Base-by-base conservation (phyloP, 2,329 filamentous ascomycete genomes). In the Microdochium bolleyi region DNA sequence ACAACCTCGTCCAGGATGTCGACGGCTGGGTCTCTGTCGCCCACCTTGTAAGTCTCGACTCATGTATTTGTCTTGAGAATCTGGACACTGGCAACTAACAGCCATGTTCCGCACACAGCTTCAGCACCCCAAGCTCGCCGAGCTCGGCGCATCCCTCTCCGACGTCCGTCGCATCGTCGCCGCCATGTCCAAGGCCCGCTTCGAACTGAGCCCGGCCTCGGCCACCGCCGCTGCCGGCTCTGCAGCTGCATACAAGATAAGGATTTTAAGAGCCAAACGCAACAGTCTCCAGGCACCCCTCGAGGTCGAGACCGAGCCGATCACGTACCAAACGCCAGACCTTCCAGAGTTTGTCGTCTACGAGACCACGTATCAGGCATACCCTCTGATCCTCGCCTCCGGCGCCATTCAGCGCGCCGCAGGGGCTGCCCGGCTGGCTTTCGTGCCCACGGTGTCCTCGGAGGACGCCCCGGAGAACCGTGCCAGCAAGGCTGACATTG, bases 291-390 rank as follows among this genome's bases (percentile, higher is more conserved):
- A 57, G 49, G 51, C 55, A 25, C 56, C 55, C 38, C 57, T 65
- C 32, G 64, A 65, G 19, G 60, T 62, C 16, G 61, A 69, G 49
- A 61, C 65, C 34, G 65, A 62, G 51, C 61, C 63, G 48, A 55
- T 67, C 38, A 67, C 61, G 5, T 58, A 63, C 41, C 63, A 66
- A 48, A 63, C 61, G 16, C 56, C 57, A 25, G 61, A 72, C 50
- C 63, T 74, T 4, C 72, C 72, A 10, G 69, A 72, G 46, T 67
- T 72, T 44, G 62, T 73, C 55, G 65, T 74, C 52, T 73, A 73
- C 60, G 71, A 73, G 60, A 74, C 71, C 8, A 70, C 72, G 2
- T 74, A 74, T 62, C 64, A 72, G 52, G 69, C 70, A 51, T 74
- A 74, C 58, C 70, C 71, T 1, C 66, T 73, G 21, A 69, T 75